Percentiles rank a stretch among this genome's conserved stretches.
Conservation (phyloP, 768 basidiomycete genomes). For the Pisolithus tinctorius region DNA sequence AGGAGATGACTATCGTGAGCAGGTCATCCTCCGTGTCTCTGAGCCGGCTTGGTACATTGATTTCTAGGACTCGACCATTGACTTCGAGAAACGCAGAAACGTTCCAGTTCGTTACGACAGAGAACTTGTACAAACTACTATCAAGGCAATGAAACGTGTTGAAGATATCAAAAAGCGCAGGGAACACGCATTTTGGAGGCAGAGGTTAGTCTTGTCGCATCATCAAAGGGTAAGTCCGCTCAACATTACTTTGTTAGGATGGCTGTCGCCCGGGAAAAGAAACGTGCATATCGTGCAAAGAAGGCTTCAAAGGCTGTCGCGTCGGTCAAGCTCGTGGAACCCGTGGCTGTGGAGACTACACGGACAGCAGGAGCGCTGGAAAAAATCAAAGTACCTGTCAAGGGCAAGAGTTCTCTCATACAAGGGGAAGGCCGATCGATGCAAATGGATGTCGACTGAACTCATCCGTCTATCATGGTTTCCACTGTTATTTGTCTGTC, state of each 20-base stretch:
- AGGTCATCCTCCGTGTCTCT: constrained; percentile 2
- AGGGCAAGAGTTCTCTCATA: constrained; percentile 65
- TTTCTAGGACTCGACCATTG: constrained; percentile 89
- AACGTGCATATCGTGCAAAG: constrained; percentile 66
- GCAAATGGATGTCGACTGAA: constrained; percentile 83
- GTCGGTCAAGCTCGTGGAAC: constrained; percentile 62
- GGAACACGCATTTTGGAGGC: constrained; percentile 95
- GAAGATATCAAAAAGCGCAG: constrained; percentile 86
- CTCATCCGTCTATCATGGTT: too few species aligned
- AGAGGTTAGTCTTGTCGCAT: constrained; percentile 45
- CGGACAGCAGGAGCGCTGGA: constrained; percentile 52
- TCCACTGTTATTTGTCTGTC: background rate
- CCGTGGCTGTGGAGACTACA: constrained; percentile 39
- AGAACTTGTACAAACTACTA: constrained; percentile 84
- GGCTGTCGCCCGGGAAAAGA: constrained; percentile 75
- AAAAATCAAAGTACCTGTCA: constrained; percentile 69
- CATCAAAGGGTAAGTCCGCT: background rate
- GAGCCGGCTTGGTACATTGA: background rate
- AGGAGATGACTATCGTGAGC: constrained; percentile 97
- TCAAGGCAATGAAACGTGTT: constrained; percentile 94
- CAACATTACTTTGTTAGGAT: constrained; percentile 50
- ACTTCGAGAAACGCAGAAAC: constrained; percentile 98
- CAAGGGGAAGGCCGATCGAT: constrained; percentile 81
- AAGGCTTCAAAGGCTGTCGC: constrained; percentile 39
- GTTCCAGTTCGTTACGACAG: constrained; percentile 96